phyloP scores from a whole-genome alignment of 2,329 filamentous ascomycete genomes.

The Podosphaera xanthii region DNA sequence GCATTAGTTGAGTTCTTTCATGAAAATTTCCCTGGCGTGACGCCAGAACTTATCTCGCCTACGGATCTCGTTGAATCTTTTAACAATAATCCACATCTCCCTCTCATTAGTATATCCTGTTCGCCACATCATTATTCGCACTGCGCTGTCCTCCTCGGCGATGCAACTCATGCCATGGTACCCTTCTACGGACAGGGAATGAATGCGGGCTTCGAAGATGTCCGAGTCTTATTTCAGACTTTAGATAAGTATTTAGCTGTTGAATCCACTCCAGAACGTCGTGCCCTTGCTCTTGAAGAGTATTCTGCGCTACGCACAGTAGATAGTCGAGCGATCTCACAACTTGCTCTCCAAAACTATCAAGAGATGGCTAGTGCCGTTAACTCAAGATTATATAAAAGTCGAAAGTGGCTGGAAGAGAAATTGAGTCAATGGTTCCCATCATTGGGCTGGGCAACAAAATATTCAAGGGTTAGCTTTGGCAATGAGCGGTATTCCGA shows the following conservation, averaged over 20 bases:
- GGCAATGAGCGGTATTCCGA: slow-evolving; percentile 80
- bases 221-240: slow-evolving; percentile 63
- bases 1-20: slow-evolving; percentile 54
- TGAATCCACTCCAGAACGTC: slow-evolving; percentile 27
- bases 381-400: slow-evolving; percentile 48
- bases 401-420: slow-evolving; percentile 77
- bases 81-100: slow-evolving; percentile 62
- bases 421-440: slow-evolving; percentile 55
- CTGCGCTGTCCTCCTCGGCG: slow-evolving; percentile 67
- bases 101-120: slow-evolving; percentile 85
- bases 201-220: slow-evolving; percentile 90
- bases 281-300: slow-evolving; percentile 47
- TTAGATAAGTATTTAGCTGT: slow-evolving; percentile 37
- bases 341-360: slow-evolving; percentile 78
- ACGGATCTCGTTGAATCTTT: slow-evolving; percentile 53
- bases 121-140: slow-evolving; percentile 61
- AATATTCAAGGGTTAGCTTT: slow-evolving; percentile 83
- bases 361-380: slow-evolving; percentile 82
- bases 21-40: slow-evolving; percentile 67
- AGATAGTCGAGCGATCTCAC: slow-evolving; percentile 78
- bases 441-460: slow-evolving; percentile 64
- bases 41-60: slow-evolving; percentile 37
- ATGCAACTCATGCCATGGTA: slow-evolving; percentile 93
- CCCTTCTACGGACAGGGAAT: slow-evolving; percentile 97
- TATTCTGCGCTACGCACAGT: slow-evolving; percentile 54